These are phyloP conservation scores for Chamaenerion angustifolium DNA, from an alignment of 345 rosid genomes.

Conservation along the genomic window DNA sequence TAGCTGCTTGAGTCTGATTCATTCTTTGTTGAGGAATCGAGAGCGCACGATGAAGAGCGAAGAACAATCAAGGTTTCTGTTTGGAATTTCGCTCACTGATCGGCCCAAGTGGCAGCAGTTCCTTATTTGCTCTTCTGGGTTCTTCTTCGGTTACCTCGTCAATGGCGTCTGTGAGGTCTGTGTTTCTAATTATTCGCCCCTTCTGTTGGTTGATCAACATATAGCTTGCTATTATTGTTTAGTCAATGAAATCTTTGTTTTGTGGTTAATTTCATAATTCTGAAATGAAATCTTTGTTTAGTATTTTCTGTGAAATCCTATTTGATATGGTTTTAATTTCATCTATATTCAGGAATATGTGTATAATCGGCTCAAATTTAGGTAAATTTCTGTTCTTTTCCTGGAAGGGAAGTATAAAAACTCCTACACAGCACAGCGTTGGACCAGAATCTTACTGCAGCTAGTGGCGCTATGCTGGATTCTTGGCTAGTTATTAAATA, in stretches of 20 bases:
- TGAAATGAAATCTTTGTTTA: neutral
- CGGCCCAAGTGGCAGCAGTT: slow-evolving; percentile 74
- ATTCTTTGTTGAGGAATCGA: too few species aligned
- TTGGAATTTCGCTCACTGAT: slow-evolving; percentile 58
- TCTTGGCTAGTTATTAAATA: neutral
- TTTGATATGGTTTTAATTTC: slow-evolving; percentile 2
- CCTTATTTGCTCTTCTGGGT: slow-evolving; percentile 81
- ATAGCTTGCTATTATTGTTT: neutral
- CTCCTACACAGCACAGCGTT: too few species aligned
- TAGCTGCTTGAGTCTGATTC: too few species aligned
- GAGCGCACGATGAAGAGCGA: slow-evolving; percentile 38
- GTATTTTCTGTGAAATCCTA: neutral
- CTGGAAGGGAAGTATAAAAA: too few species aligned
- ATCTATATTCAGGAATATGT: slow-evolving; percentile 57
- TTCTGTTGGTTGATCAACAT: neutral
- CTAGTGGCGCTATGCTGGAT: too few species aligned
- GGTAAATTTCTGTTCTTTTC: slow-evolving; percentile 21
- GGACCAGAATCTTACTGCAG: too few species aligned
- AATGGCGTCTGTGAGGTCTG: slow-evolving; percentile 92
- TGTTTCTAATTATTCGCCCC: neutral
- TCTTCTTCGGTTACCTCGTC: slow-evolving; percentile 91
- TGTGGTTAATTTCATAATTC: neutral
- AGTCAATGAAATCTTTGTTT: neutral
- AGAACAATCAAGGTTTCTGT: slow-evolving; percentile 46
- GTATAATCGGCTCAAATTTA: slow-evolving; percentile 80